phyloP scores from a whole-genome alignment of 306 rosid genomes.

The Cucurbita ficifolia region DNA sequence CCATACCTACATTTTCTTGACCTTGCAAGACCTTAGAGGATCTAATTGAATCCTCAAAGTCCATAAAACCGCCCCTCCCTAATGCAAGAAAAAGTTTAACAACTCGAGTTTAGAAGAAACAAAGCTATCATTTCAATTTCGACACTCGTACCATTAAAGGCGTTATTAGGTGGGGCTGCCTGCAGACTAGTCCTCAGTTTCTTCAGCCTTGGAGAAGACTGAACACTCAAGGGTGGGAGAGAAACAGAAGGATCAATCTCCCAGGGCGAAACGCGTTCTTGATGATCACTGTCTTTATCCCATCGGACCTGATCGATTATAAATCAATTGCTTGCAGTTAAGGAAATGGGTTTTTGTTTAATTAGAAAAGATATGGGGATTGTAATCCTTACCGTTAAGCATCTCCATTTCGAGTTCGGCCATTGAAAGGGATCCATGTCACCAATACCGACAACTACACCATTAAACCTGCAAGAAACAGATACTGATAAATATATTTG shows the following conservation, averaged over 20 bases:
- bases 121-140: not conserved
- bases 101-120: not conserved
- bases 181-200: conserved; percentile 75
- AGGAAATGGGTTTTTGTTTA: not conserved
- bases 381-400: conserved; percentile 52
- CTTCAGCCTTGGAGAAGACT: conserved; percentile 85
- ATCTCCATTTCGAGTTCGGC: conserved; percentile 93
- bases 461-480: conserved; percentile 47
- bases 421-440: conserved; percentile 83
- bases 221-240: conserved; percentile 74
- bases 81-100: conserved; percentile 12
- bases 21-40: conserved; percentile 99
- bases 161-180: conserved; percentile 33
- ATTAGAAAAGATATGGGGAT: not conserved
- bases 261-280: conserved; percentile 80
- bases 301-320: conserved; percentile 54
- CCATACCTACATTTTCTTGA: conserved; percentile 92
- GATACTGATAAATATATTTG: conserved; percentile 14
- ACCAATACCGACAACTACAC: conserved; percentile 63
- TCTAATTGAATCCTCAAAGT: conserved; percentile 78
- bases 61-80: conserved; percentile 68
- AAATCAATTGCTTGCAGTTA: not conserved
- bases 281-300: conserved; percentile 74
- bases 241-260: conserved; percentile 80
- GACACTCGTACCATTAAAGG: conserved; percentile 41